These are phyloP conservation scores for Sphagnum contortum DNA, from an alignment of 225 moss, liverwort and hornwort genomes.

Conservation along the genomic window DNA sequence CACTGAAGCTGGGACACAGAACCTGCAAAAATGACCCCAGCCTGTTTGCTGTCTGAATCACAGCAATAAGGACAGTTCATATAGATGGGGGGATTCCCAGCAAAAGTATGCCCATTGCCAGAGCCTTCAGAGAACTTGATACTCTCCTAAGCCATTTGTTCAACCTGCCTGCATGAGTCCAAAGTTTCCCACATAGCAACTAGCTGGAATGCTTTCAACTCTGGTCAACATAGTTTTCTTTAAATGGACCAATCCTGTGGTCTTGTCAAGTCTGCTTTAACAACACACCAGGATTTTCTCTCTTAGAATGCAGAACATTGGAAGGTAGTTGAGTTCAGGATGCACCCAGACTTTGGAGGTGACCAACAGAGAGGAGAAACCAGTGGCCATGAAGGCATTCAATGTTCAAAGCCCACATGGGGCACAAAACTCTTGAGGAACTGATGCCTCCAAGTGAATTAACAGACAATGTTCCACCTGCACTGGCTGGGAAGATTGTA, in stretches of 20 bases:
- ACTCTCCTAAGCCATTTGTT: constrained; percentile 15
- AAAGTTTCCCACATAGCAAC: no score
- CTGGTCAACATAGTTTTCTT: neutral
- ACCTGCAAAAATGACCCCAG: constrained; percentile 53
- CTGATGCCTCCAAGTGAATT: constrained; percentile 14
- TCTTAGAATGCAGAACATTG: constrained; percentile 3
- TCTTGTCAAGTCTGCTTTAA: constrained; percentile 14
- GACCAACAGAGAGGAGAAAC: constrained; percentile 61
- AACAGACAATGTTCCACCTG: constrained; percentile 19
- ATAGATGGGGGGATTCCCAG: constrained; percentile 75
- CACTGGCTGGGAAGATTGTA: constrained; percentile 8
- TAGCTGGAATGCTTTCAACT: neutral
- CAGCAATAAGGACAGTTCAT: constrained; percentile 94
- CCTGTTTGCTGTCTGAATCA: constrained; percentile 40
- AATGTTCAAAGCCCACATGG: constrained; percentile 88
- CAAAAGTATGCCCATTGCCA: constrained; percentile 65
- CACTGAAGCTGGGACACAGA: constrained; percentile 94
- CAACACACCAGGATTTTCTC: constrained; percentile 4
- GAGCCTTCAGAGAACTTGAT: constrained; percentile 45
- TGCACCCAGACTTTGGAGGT: constrained; percentile 32
- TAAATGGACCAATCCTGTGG: constrained; percentile 5
- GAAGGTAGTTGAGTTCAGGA: constrained; percentile 26
- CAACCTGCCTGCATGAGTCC: constrained; percentile 11
- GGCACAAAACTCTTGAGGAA: constrained; percentile 30
- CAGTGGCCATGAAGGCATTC: constrained; percentile 95